These are phyloP conservation scores for Aspergillus sp. DNA, from an alignment of 2,329 filamentous ascomycete species.

Conservation along the genomic window DNA sequence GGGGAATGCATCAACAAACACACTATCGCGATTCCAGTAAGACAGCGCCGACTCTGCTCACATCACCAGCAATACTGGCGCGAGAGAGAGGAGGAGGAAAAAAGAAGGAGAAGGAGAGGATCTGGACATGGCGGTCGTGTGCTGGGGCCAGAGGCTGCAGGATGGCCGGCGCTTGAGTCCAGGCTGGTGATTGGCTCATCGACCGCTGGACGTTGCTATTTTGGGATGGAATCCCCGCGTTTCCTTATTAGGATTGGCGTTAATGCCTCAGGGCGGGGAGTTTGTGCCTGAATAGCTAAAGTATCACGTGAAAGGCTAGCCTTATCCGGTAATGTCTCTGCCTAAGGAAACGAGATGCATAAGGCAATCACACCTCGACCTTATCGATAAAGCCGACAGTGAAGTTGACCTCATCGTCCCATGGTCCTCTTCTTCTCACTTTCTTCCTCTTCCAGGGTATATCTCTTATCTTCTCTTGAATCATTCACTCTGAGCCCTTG, in stretches of 20 bases:
- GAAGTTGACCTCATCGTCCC: background rate
- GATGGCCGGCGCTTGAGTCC: slow-evolving; percentile 13
- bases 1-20: slow-evolving; percentile 3
- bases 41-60: background rate
- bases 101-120: slow-evolving; percentile 13
- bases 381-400: background rate
- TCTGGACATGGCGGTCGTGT: too few relatives aligned
- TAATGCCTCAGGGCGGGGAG: slow-evolving; percentile 20
- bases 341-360: background rate
- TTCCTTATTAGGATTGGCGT: slow-evolving; percentile 18
- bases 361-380: background rate
- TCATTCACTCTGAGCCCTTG: background rate
- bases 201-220: slow-evolving; percentile 27
- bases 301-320: slow-evolving; percentile 10
- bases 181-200: slow-evolving; percentile 14
- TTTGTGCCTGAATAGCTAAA: slow-evolving; percentile 13
- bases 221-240: slow-evolving; percentile 18
- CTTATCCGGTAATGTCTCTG: background rate
- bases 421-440: background rate
- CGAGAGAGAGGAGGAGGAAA: slow-evolving; percentile 8
- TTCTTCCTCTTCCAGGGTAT: background rate
- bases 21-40: background rate
- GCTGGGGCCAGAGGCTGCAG: too few relatives aligned
- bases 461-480: background rate
- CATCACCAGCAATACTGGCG: background rate